Conservation (phyloP, 306 rosid genomes). For the Elaeagnus macrophylla region DNA sequence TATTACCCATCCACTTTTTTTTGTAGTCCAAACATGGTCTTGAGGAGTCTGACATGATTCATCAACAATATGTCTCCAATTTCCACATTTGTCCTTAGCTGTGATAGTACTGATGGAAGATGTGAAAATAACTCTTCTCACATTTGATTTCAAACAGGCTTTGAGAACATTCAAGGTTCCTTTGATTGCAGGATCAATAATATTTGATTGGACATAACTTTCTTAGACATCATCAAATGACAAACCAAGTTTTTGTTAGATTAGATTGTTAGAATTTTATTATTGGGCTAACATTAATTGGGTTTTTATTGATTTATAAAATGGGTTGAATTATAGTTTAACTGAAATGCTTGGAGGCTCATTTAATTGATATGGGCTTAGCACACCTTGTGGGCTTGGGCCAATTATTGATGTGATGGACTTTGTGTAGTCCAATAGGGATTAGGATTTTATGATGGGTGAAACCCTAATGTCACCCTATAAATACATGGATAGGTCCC, state of each 20-base stretch:
- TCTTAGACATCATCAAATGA: constrained; percentile 30
- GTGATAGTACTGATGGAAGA: constrained; percentile 73
- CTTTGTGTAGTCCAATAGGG: too few relatives aligned
- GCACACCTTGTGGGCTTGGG: too few relatives aligned
- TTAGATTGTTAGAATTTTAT: too few relatives aligned
- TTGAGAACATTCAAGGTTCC: constrained; percentile 54
- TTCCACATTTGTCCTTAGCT: constrained; percentile 44
- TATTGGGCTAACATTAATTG: too few relatives aligned
- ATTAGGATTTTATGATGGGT: too few relatives aligned
- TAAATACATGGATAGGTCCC: too few relatives aligned
- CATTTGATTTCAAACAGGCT: constrained; percentile 56
- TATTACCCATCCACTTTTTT: constrained; percentile 76
- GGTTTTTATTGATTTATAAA: too few relatives aligned
- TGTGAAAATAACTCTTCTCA: constrained; percentile 69
- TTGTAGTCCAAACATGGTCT: constrained; percentile 39
- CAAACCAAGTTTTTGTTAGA: neutral
- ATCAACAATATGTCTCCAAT: constrained; percentile 48
- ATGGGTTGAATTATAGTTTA: too few relatives aligned
- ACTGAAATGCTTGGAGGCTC: too few relatives aligned
- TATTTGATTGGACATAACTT: constrained; percentile 39
- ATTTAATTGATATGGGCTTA: too few relatives aligned
- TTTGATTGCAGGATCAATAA: constrained; percentile 48
- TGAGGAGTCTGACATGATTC: constrained; percentile 52
- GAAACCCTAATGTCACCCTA: too few relatives aligned
- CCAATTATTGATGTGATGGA: too few relatives aligned